Evolutionary conservation across 2,329 filamentous ascomycete genomes (phyloP), one percentile per base, ranked within the genome.

Genomic region (Fusarium sp.): DNA sequence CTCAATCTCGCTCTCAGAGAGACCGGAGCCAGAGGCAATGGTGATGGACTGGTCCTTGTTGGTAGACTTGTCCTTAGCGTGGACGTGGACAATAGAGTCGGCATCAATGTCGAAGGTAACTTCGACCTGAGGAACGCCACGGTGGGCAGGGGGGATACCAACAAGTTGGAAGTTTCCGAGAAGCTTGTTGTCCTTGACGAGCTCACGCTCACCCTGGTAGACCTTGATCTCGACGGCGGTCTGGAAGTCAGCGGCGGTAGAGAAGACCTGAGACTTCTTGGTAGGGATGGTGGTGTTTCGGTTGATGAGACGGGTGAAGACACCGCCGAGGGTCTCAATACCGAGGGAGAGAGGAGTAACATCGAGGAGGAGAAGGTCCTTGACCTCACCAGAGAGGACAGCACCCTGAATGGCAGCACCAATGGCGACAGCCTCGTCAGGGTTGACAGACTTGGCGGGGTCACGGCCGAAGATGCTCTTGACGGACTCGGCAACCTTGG

Each of bases 11-110:
- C 87, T 83, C 67, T 99, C 94, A 47, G 94, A 97, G 61, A 98
- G 92, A 89, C 96, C 95, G 71, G 95, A 98, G 82, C 95, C 96
- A 63, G 94, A 98, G 58, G 95, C 94, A 81, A 99, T 97, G 80
- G 95, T 98, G 85, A 99, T 98, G 68, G 94, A 98, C 88, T 99
- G 95, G 81, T 98, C 95, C 91, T 98, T 98, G 91, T 94, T 93
- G 84, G 94, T 98, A 76, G 94, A 95, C 92, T 98, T 98, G 86
- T 98, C 95, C 89, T 97, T 97, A 82, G 95, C 95, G 82, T 96
- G 92, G 70, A 98, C 95, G 87, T 98, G 94, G 76, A 98, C 94
- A 76, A 98, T 98, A 19, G 94, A 97, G 83, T 98, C 94, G 77
- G 95, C 95, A 76, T 98, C 95, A 81, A 98, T 98, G 83, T 98